phyloP scores from a whole-genome alignment of 2,329 filamentous ascomycete genomes.

The Botrytis cinerea region DNA sequence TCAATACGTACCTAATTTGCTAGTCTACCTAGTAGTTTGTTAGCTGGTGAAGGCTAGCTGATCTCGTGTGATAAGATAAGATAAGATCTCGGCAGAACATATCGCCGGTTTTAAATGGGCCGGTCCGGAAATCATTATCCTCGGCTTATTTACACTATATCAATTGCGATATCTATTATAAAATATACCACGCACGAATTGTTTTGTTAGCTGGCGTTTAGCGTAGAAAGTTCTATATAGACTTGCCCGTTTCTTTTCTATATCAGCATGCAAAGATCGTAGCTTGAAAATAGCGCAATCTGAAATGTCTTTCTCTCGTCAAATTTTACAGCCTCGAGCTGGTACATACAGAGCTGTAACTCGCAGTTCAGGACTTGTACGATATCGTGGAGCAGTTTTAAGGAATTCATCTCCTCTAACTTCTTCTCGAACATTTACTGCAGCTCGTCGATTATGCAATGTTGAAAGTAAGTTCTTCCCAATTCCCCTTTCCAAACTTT shows the following conservation, averaged over 20 bases:
- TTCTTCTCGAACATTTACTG: not conserved
- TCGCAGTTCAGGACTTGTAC: constrained; percentile 4
- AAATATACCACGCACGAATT: not conserved
- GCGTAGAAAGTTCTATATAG: not conserved
- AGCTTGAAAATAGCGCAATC: not conserved
- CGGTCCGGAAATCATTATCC: constrained; percentile 1
- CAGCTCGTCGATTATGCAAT: constrained; percentile 6
- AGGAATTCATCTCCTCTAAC: not conserved
- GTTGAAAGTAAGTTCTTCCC: not conserved
- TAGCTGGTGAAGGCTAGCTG: not conserved
- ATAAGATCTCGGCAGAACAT: constrained; percentile 17
- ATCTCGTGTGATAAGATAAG: constrained; percentile 7
- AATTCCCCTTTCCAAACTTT: not conserved
- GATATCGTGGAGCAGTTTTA: not conserved
- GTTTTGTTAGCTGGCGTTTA: not conserved
- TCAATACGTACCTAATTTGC: constrained; percentile 1
- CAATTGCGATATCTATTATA: not conserved
- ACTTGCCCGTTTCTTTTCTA: not conserved
- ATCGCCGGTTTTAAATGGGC: not conserved
- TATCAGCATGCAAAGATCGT: constrained; percentile 17
- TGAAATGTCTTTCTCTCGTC: constrained; percentile 19
- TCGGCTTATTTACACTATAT: not conserved
- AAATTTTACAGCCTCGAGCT: constrained; percentile 13
- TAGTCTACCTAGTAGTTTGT: not conserved
- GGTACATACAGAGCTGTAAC: constrained; percentile 1